Base-by-base conservation (phyloP, 1,139 yeast genomes). In the Kluyveromyces sp. region DNA sequence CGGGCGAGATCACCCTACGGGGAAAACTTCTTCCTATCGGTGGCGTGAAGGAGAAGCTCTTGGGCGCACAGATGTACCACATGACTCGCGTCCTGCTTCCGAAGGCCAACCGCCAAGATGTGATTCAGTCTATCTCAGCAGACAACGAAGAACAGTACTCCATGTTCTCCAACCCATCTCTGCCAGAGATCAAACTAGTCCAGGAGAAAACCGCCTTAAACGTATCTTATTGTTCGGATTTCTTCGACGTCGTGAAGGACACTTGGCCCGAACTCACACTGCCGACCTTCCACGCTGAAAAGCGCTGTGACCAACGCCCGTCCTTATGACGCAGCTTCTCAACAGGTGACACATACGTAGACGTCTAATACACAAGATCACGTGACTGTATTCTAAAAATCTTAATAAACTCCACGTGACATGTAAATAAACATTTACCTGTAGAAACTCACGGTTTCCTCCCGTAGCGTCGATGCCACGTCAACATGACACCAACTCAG, bases 11-110 rank as follows among this genome's bases (percentile, higher is more conserved):
- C 52, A 86, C 96, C 0, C 70, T 88, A 19, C 71, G 95, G 31
- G 96, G 96, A 2, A 76, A 83, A 55, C 85, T 88, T 0, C 69
- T 88, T 42, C 94, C 95, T 3, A 88, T 88, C 53, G 96, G 96
- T 4, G 96, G 96, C 1, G 74, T 88, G 29, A 78, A 83, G 46
- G 96, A 87, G 61, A 87, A 87, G 63, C 67, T 87, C 40, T 69
- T 85, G 40, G 95, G 95, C 1, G 95, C 95, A 0, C 89, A 85
- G 55, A 70, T 84, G 53, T 78, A 83, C 36, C 83, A 83, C 0
- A 75, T 78, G 46, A 71, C 69, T 44, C 74, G 77, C 40, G 78
- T 87, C 41, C 67, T 87, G 43, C 68, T 78, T 2, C 96, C 96
- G 3, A 67, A 81, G 46, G 75, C 78, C 46, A 84, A 85, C 62